Evolutionary conservation across 139 green algal species (phyloP), one percentile per base, ranked within the genome.

Genomic region (Tetraselmis striata): DNA sequence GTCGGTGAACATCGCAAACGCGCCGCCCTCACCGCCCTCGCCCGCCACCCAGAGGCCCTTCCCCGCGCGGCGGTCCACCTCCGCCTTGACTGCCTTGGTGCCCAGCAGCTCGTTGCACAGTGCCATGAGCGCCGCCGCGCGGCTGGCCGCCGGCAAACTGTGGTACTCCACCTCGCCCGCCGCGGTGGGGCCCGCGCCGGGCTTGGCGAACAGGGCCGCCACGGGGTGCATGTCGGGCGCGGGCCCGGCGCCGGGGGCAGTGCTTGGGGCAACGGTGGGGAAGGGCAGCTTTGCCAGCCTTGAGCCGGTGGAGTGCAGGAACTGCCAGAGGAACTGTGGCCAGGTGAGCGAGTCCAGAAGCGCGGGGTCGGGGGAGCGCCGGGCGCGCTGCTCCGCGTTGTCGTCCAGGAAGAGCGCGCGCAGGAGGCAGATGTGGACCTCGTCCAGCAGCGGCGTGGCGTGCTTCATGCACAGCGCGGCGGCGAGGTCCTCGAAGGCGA

Each of bases 251-350:
- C 24, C 29, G 32, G 76, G 29, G 2, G 5, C 29, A 24, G 24
- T 27, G 5, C 0, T 28, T 28, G 76, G 1, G 29, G 11, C 1
- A 1, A 22, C 25, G 75, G 26, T 23, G 22, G 75, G 18, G 25
- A 79, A 79, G 29, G 31, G 76, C 1, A 59, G 2, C 76, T 59
- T 22, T 24, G 30, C 76, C 23, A 85, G 45, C 5, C 76, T 82
- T 77, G 92, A 83, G 0, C 81, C 80, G 1, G 80, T 80, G 27
- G 91, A 79, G 59, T 87, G 77, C 29, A 96, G 86, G 81, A 84
- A 93, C 81, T 96, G 91, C 91, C 89, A 95, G 29, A 92, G 81
- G 75, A 86, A 96, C 74, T 90, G 86, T 1, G 93, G 91, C 93
- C 93, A 97, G 5, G 91, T 95, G 31, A 93, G 79, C 75, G 83